Evolutionary conservation across 371 early-diverging fungal species (phyloP).

Genomic region (Conidiobolus incongruus): DNA sequence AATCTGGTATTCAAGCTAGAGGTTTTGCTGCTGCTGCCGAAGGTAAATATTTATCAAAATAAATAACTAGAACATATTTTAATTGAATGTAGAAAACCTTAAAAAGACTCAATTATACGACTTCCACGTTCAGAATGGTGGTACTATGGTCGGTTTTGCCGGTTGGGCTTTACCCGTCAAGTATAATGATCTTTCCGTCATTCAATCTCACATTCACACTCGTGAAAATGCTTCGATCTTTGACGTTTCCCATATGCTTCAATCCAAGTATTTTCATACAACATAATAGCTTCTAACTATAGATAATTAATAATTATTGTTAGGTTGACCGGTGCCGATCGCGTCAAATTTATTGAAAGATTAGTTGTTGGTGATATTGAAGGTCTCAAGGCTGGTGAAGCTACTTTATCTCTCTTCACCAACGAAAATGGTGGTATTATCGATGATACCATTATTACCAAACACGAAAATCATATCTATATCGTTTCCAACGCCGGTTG

Average conservation of each 20-base stretch:
- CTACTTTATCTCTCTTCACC: constrained; percentile 80
- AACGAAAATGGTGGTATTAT: constrained; percentile 92
- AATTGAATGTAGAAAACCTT: no score
- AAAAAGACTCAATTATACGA: constrained; percentile 76
- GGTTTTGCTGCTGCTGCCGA: no score
- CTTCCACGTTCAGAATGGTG: constrained; percentile 75
- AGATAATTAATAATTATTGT: background rate
- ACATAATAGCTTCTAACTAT: background rate
- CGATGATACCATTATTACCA: constrained; percentile 91
- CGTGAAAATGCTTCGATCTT: constrained; percentile 81
- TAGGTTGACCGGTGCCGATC: constrained; percentile 73
- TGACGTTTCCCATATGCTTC: constrained; percentile 97
- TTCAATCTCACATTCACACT: constrained; percentile 77
- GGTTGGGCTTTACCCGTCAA: constrained; percentile 93
- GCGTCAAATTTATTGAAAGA: constrained; percentile 65
- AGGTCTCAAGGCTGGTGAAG: constrained; percentile 48
- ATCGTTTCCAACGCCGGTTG: constrained; percentile 96
- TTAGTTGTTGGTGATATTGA: constrained; percentile 73
- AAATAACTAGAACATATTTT: background rate
- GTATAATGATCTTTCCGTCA: constrained; percentile 55
- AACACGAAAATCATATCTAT: constrained; percentile 56
- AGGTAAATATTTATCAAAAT: no score
- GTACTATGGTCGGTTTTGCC: constrained; percentile 87
- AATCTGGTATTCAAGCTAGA: no score
- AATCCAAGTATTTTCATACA: constrained; percentile 43